Base-by-base conservation (phyloP, 2,329 filamentous ascomycete genomes). In the Cytospora paraplurivora region DNA sequence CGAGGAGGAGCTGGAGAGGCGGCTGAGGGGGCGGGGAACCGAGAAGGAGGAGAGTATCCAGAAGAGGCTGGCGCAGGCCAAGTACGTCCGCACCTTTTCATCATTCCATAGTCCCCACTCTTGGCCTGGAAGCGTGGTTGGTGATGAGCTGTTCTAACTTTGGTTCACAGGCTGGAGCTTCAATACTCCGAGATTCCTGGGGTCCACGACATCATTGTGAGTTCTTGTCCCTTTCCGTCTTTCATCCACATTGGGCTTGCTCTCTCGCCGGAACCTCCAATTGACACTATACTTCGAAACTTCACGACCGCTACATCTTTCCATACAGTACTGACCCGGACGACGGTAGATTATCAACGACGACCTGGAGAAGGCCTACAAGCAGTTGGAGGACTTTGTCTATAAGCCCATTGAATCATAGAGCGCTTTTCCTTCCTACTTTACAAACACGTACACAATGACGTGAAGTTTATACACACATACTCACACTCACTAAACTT, bases 21-120 rank as follows among this genome's bases (percentile, higher is more conserved):
- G 92, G 49, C 81, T 96, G 59, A 83, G 91, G 53, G 89, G 88
- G 38, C 83, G 92, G 63, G 89, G 87, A 10, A 94, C 91, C n/a
- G 92, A 95, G 76, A 85, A 81, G 58, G 91, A 94, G 76, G 88
- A 88, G 57, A 86, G 82, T 56, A 80, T 96, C 61, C 79, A 82
- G 72, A 88, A 89, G 76, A 82, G 92, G 56, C 77, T 96, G 62
- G 77, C 79, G 13, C 91, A 92, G 76, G 92, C 92, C 3, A 82
- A 84, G 75, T 65, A 59, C 4, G 59, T 55, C 10, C 10, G 41
- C 7, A 44, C 17, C 41, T n/a, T n/a, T 19, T 10, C 7, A 8
- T 17, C 44, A 10, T 19, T 10, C 44, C n/a, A 4, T 2, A 17
- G 47, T 8, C 47, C 8, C 15, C 6, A 34, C 51, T 10, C 12